Percentiles rank a stretch among this genome's conserved stretches.
phyloP scores from a whole-genome alignment of 257 asterid species.

The Capsicum pubescens region DNA sequence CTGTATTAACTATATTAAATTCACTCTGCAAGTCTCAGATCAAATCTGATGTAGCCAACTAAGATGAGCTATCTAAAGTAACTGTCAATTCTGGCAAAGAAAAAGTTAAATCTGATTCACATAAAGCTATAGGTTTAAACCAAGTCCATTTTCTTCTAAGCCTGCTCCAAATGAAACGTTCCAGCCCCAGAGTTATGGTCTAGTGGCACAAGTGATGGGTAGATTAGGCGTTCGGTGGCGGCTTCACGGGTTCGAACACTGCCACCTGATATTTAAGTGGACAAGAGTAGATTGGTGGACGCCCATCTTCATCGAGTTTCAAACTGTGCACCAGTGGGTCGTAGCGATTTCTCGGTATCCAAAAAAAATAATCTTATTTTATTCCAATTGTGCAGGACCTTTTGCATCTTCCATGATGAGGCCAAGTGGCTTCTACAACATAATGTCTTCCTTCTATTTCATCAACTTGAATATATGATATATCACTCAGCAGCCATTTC shows the following conservation, averaged over 20 bases:
- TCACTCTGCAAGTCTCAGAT: constrained; percentile 15
- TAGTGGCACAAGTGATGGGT: background rate
- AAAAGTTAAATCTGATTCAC: constrained; percentile 17
- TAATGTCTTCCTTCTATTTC: constrained; percentile 23
- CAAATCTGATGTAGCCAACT: constrained; percentile 27
- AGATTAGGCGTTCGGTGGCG: background rate
- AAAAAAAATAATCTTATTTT: background rate
- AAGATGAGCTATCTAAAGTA: constrained; percentile 27
- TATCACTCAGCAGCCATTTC: constrained; percentile 19
- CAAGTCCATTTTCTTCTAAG: background rate
- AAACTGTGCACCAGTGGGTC: too few species aligned
- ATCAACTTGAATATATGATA: constrained; percentile 21
- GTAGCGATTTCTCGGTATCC: background rate
- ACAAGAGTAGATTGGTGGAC: background rate
- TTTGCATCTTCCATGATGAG: constrained; percentile 23
- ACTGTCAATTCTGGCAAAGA: background rate
- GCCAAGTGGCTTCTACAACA: constrained; percentile 13
- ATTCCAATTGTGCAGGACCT: constrained; percentile 12
- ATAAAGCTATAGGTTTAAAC: background rate
- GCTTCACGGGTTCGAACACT: background rate
- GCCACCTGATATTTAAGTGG: background rate
- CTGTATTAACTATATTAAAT: background rate
- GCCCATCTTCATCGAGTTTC: background rate
- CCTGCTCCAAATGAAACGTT: background rate
- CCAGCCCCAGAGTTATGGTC: background rate